Base-by-base conservation (phyloP, 805 yeast species). In the Pichia gijzeniarum region DNA sequence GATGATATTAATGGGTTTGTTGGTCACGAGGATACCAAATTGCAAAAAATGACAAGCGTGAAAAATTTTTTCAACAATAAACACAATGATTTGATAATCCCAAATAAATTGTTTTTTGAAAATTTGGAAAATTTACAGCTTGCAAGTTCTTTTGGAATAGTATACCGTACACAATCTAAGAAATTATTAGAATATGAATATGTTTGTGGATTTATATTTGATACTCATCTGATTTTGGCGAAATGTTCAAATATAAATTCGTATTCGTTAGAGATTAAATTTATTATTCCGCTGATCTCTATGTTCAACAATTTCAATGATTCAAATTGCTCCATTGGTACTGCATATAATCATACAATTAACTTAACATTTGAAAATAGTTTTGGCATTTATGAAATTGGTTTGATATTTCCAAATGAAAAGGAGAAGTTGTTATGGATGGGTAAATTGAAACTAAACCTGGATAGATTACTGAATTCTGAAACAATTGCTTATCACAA, bases 311-410 rank as follows among this genome's bases (percentile, higher is more conserved):
- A 31, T 41, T 35, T 21, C 13, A 34, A 19, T 35, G 22, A 16
- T 34, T 38, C 25, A 41, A 32, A 14, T 38, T 28, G 7, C 28
- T 18, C 18, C 51, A 17, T 65, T 8, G 54, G 48, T 41, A 60
- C 74, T 0, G 53, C 48, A 2, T 62, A 61, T 50, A 58, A 63
- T 0, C 48, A 56, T 38, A 48, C 59, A 9, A 60, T 77, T 40
- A 79, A 77, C 50, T 27, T 80, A 1, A 53, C 65, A 4, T 77
- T 76, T 60, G 82, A 77, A 53, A 50, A 67, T 33, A 53, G 62
- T 10, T 66, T 54, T 43, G 60, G 62, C 34, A 58, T 71, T 1
- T 72, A 64, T 54, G 85, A 80, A 56, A 37, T 79, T 1, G 51
- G 74, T 21, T 54, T 74, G 9, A 43, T 69, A 4, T 60, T 67